Conservation (phyloP, 176 grass and related monocot genomes). For the Triticum urartu region DNA sequence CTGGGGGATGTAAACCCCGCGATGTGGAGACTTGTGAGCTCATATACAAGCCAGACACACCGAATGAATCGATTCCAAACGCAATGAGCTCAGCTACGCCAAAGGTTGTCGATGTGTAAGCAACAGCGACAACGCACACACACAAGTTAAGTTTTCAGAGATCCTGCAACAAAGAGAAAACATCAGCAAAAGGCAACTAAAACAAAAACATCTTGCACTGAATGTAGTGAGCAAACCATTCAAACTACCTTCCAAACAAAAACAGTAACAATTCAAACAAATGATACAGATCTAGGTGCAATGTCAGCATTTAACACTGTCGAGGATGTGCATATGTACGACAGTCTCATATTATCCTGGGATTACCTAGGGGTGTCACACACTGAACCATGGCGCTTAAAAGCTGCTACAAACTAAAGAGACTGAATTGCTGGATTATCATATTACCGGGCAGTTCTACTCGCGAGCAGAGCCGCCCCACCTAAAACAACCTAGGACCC, state of each 20-base stretch:
- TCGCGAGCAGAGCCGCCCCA: neutral
- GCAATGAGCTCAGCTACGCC: neutral
- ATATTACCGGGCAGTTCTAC: neutral
- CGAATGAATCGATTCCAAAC: neutral
- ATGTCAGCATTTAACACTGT: neutral
- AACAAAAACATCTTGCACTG: neutral
- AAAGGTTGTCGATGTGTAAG: neutral
- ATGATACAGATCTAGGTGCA: neutral
- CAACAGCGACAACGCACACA: neutral
- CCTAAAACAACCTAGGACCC: neutral
- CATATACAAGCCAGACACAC: conserved; percentile 12
- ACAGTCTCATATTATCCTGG: neutral
- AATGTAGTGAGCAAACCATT: neutral
- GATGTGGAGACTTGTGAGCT: conserved; percentile 70
- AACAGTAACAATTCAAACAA: neutral
- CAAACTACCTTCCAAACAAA: neutral
- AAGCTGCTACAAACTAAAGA: neutral
- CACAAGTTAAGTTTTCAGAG: neutral
- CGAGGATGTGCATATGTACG: neutral
- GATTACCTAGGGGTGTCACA: too few relatives aligned
- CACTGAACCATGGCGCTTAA: neutral
- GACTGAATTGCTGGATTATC: neutral
- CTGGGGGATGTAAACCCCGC: conserved; percentile 26
- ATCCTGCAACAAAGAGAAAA: conserved; percentile 11
- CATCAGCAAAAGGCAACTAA: neutral